Conservation (phyloP, 768 basidiomycete species). For the Amanita subjunquillea region DNA sequence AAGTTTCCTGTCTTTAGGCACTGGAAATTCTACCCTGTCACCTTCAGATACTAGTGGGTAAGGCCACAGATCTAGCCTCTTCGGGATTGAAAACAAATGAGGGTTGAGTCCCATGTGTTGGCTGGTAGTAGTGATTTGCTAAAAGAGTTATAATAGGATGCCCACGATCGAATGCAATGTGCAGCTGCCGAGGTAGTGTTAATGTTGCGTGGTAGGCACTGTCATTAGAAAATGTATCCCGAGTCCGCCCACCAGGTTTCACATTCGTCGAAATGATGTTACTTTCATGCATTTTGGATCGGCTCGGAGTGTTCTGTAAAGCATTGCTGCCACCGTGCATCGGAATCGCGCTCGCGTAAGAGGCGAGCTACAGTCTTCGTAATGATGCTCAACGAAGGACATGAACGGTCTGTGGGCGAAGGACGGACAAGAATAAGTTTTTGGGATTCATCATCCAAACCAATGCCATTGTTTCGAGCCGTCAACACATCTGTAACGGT, state of each 20-base stretch:
- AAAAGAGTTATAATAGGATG: constrained; percentile 3
- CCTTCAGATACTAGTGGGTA: constrained; percentile 5
- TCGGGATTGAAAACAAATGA: constrained; percentile 6
- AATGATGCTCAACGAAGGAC: too few relatives aligned
- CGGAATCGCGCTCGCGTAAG: constrained; percentile 4
- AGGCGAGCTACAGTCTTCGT: constrained; percentile 3
- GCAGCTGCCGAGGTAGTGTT: constrained; percentile 4
- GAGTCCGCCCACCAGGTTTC: neutral
- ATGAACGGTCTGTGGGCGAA: too few relatives aligned
- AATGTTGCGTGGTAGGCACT: neutral
- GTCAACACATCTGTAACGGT: too few relatives aligned
- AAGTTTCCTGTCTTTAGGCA: constrained; percentile 3
- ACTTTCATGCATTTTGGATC: constrained; percentile 5
- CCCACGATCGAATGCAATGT: constrained; percentile 2
- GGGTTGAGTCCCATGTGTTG: constrained; percentile 5
- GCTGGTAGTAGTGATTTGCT: constrained; percentile 7
- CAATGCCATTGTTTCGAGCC: too few relatives aligned
- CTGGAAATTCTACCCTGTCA: neutral
- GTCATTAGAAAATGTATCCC: constrained; percentile 3
- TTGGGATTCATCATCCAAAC: too few relatives aligned
- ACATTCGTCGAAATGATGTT: constrained; percentile 4
- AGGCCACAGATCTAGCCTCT: neutral
- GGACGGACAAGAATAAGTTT: too few relatives aligned
- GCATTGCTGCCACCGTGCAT: neutral
- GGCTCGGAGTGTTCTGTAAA: constrained; percentile 6